Evolutionary conservation across 106 monocot genomes (phyloP).

Genomic region (Dactylorhiza incarnata): DNA sequence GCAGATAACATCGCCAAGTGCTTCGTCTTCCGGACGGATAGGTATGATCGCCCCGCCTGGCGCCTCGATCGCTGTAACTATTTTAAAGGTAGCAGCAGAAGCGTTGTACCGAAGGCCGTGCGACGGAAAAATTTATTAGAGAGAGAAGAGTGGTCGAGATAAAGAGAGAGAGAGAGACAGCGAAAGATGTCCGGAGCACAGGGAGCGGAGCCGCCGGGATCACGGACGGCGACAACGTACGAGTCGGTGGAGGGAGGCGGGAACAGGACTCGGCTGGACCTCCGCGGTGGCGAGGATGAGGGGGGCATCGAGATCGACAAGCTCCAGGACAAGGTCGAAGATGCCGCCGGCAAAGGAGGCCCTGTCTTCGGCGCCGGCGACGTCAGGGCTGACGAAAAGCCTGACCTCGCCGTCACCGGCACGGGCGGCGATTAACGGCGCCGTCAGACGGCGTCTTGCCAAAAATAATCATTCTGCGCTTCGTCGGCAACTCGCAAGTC

Average conservation of each 20-base stretch:
- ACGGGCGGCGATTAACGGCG: constrained; percentile 15
- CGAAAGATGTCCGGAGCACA: constrained; percentile 55
- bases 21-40: no score
- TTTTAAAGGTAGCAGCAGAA: no score
- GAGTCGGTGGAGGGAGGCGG: constrained; percentile 29
- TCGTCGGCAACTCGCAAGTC: no score
- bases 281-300: constrained; percentile 29
- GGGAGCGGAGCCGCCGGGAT: constrained; percentile 50
- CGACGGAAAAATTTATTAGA: no score
- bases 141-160: no score
- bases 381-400: constrained; percentile 30
- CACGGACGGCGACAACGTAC: constrained; percentile 52
- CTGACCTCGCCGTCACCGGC: constrained; percentile 48
- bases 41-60: no score
- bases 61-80: no score
- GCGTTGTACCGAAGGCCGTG: no score
- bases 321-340: constrained; percentile 43
- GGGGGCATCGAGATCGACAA: constrained; percentile 33
- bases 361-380: constrained; percentile 35
- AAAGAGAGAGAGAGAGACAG: no score
- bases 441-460: no score
- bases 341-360: constrained; percentile 29
- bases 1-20: no score
- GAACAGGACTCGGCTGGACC: constrained; percentile 34
- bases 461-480: no score